Conservation (phyloP, 257 asterid species). For the Apocynum venetum region DNA sequence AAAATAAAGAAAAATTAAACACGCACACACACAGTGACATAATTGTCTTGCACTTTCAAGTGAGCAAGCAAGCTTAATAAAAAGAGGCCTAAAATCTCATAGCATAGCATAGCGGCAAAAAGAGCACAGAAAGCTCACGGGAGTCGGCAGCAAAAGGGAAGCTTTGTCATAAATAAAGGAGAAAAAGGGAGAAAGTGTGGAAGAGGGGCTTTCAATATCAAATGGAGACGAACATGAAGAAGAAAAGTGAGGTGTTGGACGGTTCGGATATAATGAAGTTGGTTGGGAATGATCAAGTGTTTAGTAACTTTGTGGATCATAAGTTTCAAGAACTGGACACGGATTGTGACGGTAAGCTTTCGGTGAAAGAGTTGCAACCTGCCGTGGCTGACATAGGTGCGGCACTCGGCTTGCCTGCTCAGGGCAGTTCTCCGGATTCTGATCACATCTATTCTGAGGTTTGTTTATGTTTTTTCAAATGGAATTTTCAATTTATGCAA, state of each 20-base stretch:
- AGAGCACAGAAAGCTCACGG: constrained; percentile 25
- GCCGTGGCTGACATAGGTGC: constrained; percentile 82
- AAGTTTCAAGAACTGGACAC: constrained; percentile 74
- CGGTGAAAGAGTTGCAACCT: constrained; percentile 72
- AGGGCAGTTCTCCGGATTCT: constrained; percentile 61
- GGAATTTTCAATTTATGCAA: not conserved
- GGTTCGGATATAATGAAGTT: constrained; percentile 93
- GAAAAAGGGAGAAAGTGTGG: not conserved
- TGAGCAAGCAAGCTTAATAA: not conserved
- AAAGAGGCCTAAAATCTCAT: not conserved
- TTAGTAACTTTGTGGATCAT: constrained; percentile 68
- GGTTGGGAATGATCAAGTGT: constrained; percentile 78
- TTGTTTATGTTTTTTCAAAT: not conserved
- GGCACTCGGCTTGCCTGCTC: constrained; percentile 83
- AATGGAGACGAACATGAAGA: constrained; percentile 24
- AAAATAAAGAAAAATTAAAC: not conserved
- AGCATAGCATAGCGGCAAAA: not conserved
- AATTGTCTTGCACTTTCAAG: not conserved
- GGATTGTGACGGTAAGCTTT: constrained; percentile 79
- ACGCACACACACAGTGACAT: not conserved
- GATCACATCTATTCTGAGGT: constrained; percentile 85
- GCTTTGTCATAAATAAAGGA: constrained; percentile 26
- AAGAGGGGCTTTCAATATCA: not conserved
- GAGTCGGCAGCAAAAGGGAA: constrained; percentile 18
- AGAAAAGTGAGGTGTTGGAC: constrained; percentile 71